Evolutionary conservation across 768 basidiomycete species (phyloP).

Genomic region (Stropharia rugosoannulata): DNA sequence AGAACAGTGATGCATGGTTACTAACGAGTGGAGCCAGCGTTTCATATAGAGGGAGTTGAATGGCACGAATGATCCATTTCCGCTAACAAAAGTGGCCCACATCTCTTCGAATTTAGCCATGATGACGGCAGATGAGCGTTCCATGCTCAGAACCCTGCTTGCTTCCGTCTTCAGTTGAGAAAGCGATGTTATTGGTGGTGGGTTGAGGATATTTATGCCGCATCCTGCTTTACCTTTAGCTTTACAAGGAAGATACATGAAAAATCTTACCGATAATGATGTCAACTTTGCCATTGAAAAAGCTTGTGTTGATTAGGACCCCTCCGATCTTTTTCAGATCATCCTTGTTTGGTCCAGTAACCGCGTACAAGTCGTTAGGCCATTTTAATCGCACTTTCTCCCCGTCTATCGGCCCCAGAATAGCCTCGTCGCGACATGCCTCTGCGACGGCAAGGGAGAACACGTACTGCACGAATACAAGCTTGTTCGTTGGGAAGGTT

Average conservation of each 20-base stretch:
- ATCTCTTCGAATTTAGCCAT: slow-evolving; percentile 75
- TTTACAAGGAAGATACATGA: background rate
- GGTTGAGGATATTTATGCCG: slow-evolving; percentile 85
- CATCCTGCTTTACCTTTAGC: slow-evolving; percentile 54
- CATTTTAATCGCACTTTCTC: slow-evolving; percentile 81
- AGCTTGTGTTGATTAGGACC: slow-evolving; percentile 86
- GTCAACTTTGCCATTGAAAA: slow-evolving; percentile 67
- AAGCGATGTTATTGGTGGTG: slow-evolving; percentile 80
- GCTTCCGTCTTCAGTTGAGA: slow-evolving; percentile 52
- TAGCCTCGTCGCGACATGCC: slow-evolving; percentile 62
- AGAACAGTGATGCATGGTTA: slow-evolving; percentile 16
- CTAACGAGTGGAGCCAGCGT: slow-evolving; percentile 92
- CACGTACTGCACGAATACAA: slow-evolving; percentile 95
- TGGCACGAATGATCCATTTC: slow-evolving; percentile 70
- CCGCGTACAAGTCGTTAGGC: slow-evolving; percentile 95
- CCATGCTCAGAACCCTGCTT: slow-evolving; percentile 52
- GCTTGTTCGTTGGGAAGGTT: slow-evolving; percentile 47
- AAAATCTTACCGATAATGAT: slow-evolving; percentile 72
- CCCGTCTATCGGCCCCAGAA: slow-evolving; percentile 49
- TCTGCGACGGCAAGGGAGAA: slow-evolving; percentile 88
- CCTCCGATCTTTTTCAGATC: slow-evolving; percentile 85
- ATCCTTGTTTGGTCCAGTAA: slow-evolving; percentile 43
- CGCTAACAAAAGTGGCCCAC: slow-evolving; percentile 71
- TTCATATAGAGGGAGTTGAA: slow-evolving; percentile 80
- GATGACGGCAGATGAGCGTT: slow-evolving; percentile 72